Conservation (phyloP, 345 rosid genomes). For the Bruguiera parviflora region DNA sequence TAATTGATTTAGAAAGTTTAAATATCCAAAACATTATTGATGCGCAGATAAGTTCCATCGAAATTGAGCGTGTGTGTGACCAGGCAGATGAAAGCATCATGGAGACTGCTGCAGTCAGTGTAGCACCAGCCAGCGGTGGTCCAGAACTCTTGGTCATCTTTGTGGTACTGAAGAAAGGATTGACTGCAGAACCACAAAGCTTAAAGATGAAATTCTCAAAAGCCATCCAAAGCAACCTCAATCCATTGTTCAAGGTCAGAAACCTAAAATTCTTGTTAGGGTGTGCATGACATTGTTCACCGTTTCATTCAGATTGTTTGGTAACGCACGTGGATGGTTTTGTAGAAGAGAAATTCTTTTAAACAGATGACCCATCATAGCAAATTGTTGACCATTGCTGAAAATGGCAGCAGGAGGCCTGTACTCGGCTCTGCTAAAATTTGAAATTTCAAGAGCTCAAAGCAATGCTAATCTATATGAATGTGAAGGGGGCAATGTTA, state of each 20-base stretch:
- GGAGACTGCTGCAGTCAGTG: slow-evolving; percentile 76
- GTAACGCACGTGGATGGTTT: neutral
- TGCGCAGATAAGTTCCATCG: slow-evolving; percentile 80
- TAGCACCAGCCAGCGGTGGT: slow-evolving; percentile 59
- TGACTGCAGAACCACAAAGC: slow-evolving; percentile 32
- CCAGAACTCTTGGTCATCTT: slow-evolving; percentile 65
- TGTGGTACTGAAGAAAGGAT: slow-evolving; percentile 61
- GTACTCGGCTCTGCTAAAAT: too few species aligned
- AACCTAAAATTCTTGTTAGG: neutral
- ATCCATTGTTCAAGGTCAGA: slow-evolving; percentile 82
- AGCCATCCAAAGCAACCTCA: slow-evolving; percentile 67
- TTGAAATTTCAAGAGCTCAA: too few species aligned
- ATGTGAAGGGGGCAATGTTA: neutral
- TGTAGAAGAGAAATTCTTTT: too few species aligned
- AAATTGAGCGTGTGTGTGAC: slow-evolving; percentile 80
- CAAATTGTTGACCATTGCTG: too few species aligned
- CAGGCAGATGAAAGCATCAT: slow-evolving; percentile 62
- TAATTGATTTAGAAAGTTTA: neutral
- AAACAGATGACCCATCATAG: too few species aligned
- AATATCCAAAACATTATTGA: neutral
- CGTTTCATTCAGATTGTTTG: neutral
- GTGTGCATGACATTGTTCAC: neutral
- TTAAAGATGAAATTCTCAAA: slow-evolving; percentile 53
- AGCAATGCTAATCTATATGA: neutral
- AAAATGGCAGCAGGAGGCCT: too few species aligned